A percentile compares a stretch with the other conserved stretches of the same genome.
phyloP scores from a whole-genome alignment of 768 basidiomycete species.

The Leccinum pellstonianum region DNA sequence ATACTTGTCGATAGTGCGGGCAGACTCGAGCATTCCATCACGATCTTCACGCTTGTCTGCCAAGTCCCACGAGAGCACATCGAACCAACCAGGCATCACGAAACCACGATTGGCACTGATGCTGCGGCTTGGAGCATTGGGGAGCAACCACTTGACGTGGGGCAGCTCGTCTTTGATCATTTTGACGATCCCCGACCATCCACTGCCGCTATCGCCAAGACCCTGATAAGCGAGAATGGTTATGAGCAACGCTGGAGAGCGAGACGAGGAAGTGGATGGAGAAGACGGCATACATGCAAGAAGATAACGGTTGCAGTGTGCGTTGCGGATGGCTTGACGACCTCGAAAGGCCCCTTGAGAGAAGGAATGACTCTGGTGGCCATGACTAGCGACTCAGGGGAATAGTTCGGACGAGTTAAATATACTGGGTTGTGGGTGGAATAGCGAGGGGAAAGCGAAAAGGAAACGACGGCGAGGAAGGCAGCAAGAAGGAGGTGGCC shows the following conservation, averaged over 20 bases:
- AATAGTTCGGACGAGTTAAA: neutral
- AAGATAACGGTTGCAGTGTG: conserved; percentile 91
- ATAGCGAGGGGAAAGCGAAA: neutral
- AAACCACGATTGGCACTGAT: conserved; percentile 75
- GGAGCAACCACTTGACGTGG: conserved; percentile 85
- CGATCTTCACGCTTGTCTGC: conserved; percentile 58
- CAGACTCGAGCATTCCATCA: conserved; percentile 58
- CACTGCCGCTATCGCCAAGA: conserved; percentile 70
- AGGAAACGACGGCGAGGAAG: conserved; percentile 1
- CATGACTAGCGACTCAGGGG: conserved; percentile 7
- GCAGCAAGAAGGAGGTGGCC: conserved; percentile 5
- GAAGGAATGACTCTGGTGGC: conserved; percentile 21
- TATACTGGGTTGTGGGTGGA: neutral
- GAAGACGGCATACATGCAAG: conserved; percentile 63
- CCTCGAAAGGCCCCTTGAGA: conserved; percentile 37
- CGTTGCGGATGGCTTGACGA: conserved; percentile 51
- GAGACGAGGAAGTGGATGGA: neutral
- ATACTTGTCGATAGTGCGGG: conserved; percentile 59
- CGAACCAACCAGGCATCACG: conserved; percentile 83
- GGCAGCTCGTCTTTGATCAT: conserved; percentile 59
- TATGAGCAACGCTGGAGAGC: conserved; percentile 5
- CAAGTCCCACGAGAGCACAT: conserved; percentile 66
- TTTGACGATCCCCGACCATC: conserved; percentile 76
- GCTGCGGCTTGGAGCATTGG: conserved; percentile 37
- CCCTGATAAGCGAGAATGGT: conserved; percentile 44